Base-by-base conservation (phyloP, 2,329 filamentous ascomycete genomes). In the Trichoderma arundinaceum region DNA sequence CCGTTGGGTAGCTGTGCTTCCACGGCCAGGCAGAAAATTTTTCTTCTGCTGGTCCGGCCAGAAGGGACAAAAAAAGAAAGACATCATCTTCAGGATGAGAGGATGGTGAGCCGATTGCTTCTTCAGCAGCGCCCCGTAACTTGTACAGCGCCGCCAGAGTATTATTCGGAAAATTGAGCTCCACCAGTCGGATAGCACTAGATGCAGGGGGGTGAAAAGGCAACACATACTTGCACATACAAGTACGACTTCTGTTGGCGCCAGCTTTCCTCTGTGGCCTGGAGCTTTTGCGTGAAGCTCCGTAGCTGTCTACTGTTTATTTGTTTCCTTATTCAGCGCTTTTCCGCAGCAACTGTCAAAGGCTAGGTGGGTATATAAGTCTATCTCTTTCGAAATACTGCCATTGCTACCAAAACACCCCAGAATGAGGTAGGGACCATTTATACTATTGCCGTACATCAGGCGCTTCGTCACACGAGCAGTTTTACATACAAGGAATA, bases 171-270 rank as follows among this genome's bases (percentile, higher is more conserved):
- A 54, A 61, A 66, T 58, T 66, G 57, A 19, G 48, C 43, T 61
- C 64, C 64, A 66, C 64, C 64, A 66, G 57, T 66, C 57, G 49
- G 19, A 33, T 61, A 46, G 54, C 64, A 38, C 46, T 49, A 59
- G 32, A n/a, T 9, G 28, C 32, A 59, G 56, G 56, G 56, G 56
- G 7, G 4, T 2, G 12, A 32, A 28, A 38, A 7, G 35, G 22
- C 3, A 51, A 51, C n/a, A 7, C n/a, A 19, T 51, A 22, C 46
- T 38, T 53, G 49, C n/a, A 28, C 22, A 33, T 33, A 32, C 22
- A 6, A 9, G 17, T 19, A 46, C 32, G 13, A 15, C 28, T 46
- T 49, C 10, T 38, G 35, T 38, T 28, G 22, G 22, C 22, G 22
- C 22, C 22, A 28, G 22, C n/a, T 28, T 28, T 28, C 22, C 4